A percentile compares a stretch with the other conserved stretches of the same genome.
Evolutionary conservation across 495 filamentous ascomycete genomes (phyloP).

Genomic region (Daldinia decipiens): DNA sequence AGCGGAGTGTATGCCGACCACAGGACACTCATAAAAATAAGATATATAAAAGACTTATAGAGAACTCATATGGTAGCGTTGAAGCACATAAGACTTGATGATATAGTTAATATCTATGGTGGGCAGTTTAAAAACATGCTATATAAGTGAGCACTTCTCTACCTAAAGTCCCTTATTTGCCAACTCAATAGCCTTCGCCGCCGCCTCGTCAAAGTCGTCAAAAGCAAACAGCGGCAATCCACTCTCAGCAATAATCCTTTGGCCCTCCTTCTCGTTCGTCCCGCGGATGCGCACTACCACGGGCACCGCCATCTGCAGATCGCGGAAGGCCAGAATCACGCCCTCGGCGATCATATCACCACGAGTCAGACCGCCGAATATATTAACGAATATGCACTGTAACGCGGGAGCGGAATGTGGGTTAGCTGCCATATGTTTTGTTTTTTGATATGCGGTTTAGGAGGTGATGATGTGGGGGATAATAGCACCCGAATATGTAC

Average conservation of each 20-base stretch:
- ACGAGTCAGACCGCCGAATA: constrained; percentile 87
- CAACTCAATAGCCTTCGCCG: constrained; percentile 76
- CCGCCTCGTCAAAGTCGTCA: constrained; percentile 85
- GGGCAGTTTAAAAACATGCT: background rate
- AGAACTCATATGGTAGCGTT: background rate
- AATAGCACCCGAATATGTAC: background rate
- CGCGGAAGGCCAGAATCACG: constrained; percentile 79
- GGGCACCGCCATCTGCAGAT: constrained; percentile 74
- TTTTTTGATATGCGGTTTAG: background rate
- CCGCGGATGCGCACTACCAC: constrained; percentile 87
- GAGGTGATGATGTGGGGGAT: background rate
- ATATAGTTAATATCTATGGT: background rate
- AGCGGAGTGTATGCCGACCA: constrained; percentile 15
- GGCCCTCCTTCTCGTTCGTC: constrained; percentile 81
- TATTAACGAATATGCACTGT: constrained; percentile 80
- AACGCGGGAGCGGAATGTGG: background rate
- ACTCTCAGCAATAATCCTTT: constrained; percentile 80
- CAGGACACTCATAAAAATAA: background rate
- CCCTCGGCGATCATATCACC: constrained; percentile 91
- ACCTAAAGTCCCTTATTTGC: constrained; percentile 50
- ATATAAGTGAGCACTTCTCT: background rate
- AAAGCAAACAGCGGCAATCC: constrained; percentile 78
- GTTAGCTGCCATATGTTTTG: background rate
- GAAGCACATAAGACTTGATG: background rate
- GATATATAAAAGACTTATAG: constrained; percentile 8